These are phyloP conservation scores for Ascochyta pisi DNA, from an alignment of 2,329 filamentous ascomycete species.

Conservation along the genomic window DNA sequence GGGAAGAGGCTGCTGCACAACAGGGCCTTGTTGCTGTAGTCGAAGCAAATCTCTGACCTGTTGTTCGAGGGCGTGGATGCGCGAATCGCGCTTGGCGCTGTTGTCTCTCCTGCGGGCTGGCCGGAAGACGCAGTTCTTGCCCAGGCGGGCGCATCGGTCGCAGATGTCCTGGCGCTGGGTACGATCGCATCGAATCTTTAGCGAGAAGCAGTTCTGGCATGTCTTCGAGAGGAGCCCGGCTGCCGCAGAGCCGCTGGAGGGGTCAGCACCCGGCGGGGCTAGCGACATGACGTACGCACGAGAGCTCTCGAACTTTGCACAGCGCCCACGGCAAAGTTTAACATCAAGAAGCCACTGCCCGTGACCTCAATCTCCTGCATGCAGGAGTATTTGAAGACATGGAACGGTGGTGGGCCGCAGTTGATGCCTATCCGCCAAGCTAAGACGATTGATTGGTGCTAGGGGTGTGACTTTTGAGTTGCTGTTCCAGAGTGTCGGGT, in stretches of 20 bases:
- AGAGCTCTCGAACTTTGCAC: conserved; percentile 1
- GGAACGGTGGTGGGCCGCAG: conserved; percentile 11
- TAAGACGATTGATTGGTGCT: conserved; percentile 8
- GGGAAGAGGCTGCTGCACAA: conserved; percentile 32
- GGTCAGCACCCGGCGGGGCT: conserved; percentile 19
- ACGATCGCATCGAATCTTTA: conserved; percentile 43
- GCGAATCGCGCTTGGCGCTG: conserved; percentile 47
- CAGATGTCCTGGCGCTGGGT: conserved; percentile 36
- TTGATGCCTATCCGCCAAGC: conserved; percentile 10
- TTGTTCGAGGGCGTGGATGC: conserved; percentile 49
- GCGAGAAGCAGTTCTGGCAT: conserved; percentile 43
- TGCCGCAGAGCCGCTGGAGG: conserved; percentile 14
- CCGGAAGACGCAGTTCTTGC: conserved; percentile 48
- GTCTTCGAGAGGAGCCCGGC: conserved; percentile 37
- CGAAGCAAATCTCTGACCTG: conserved; percentile 41
- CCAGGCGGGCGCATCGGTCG: conserved; percentile 46
- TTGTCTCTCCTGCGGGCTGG: conserved; percentile 47
- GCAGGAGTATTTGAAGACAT: conserved; percentile 1
- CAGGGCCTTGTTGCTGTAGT: conserved; percentile 24
- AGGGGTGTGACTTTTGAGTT: conserved; percentile 5
- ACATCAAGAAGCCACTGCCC: conserved; percentile 8
- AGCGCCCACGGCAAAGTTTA: neutral
- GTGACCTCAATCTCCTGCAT: conserved; percentile 7
- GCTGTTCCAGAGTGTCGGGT: conserved; percentile 7
- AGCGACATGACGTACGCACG: conserved; percentile 20